phyloP scores from a whole-genome alignment of 768 basidiomycete species.

The Grammothele lineata region DNA sequence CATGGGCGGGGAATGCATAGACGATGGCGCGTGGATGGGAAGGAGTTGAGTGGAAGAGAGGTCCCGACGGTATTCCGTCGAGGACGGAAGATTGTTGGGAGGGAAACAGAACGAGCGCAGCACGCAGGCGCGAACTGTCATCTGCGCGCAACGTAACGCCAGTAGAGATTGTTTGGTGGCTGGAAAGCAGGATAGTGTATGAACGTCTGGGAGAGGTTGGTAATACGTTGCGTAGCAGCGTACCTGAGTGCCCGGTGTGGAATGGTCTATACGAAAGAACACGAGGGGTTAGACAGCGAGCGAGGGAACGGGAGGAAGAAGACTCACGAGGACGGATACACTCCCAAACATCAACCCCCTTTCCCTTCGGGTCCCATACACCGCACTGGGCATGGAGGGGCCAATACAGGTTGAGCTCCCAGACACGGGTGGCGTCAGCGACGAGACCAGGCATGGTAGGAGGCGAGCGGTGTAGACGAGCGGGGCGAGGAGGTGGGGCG shows the following conservation, averaged over 20 bases:
- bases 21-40: conserved; percentile 3
- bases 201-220: neutral
- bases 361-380: conserved; percentile 62
- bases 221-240: conserved; percentile 9
- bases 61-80: conserved; percentile 1
- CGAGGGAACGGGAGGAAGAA: neutral
- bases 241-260: conserved; percentile 46
- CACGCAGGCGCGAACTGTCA: conserved; percentile 24
- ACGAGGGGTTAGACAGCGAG: conserved; percentile 8
- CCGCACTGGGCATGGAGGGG: conserved; percentile 61
- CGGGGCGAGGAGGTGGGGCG: conserved; percentile 1
- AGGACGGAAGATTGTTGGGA: neutral
- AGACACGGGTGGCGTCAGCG: conserved; percentile 63
- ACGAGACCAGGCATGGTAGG: conserved; percentile 42
- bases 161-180: conserved; percentile 41
- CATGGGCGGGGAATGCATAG: conserved; percentile 7
- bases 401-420: conserved; percentile 70
- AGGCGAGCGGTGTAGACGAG: neutral
- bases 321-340: conserved; percentile 65
- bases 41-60: neutral
- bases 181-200: conserved; percentile 16
- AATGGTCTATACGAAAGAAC: conserved; percentile 44
- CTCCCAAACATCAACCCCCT: conserved; percentile 74
- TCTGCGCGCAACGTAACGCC: conserved; percentile 46
- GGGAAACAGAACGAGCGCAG: neutral